A percentile compares a stretch with the other conserved stretches of the same genome.
These are phyloP conservation scores for Cercospora zeae-maydis DNA, from an alignment of 2,329 filamentous ascomycete genomes.

Conservation along the genomic window DNA sequence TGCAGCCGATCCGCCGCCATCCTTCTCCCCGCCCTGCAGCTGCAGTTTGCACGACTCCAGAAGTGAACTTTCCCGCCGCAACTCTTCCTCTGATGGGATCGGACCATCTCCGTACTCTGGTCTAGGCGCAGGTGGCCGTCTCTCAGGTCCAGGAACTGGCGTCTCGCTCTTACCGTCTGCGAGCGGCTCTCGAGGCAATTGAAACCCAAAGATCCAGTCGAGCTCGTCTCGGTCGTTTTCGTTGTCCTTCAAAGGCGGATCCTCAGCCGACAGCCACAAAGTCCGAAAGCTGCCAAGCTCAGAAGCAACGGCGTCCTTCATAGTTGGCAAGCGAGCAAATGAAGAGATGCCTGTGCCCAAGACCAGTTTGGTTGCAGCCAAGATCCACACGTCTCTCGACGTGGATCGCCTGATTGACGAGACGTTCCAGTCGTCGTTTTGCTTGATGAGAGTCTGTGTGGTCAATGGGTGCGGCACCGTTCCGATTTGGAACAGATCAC, in stretches of 20 bases:
- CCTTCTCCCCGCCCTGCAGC: constrained; percentile 13
- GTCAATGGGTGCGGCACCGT: constrained; percentile 92
- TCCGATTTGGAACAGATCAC: constrained; percentile 73
- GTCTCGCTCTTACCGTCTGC: constrained; percentile 55
- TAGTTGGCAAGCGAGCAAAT: constrained; percentile 62
- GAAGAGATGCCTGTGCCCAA: constrained; percentile 62
- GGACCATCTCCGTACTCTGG: constrained; percentile 51
- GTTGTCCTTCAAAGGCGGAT: constrained; percentile 41
- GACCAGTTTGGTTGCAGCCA: constrained; percentile 64
- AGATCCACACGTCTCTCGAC: constrained; percentile 74
- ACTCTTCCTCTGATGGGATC: constrained; percentile 51
- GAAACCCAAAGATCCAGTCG: constrained; percentile 87
- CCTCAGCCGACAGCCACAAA: constrained; percentile 78
- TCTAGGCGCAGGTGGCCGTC: constrained; percentile 46
- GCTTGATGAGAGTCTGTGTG: constrained; percentile 63
- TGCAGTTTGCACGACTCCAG: constrained; percentile 42
- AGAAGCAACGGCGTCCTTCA: constrained; percentile 79
- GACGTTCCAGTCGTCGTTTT: constrained; percentile 37
- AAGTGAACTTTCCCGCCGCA: constrained; percentile 54
- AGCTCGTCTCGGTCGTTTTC: constrained; percentile 56
- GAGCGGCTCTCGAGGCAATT: constrained; percentile 59
- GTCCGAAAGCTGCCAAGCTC: constrained; percentile 61
- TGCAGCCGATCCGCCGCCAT: constrained; percentile 14
- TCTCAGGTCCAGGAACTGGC: constrained; percentile 57
- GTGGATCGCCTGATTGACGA: constrained; percentile 55